A percentile compares a stretch with the other conserved stretches of the same genome.
phyloP scores from a whole-genome alignment of 768 basidiomycete genomes.

The Termitomyces sp. region DNA sequence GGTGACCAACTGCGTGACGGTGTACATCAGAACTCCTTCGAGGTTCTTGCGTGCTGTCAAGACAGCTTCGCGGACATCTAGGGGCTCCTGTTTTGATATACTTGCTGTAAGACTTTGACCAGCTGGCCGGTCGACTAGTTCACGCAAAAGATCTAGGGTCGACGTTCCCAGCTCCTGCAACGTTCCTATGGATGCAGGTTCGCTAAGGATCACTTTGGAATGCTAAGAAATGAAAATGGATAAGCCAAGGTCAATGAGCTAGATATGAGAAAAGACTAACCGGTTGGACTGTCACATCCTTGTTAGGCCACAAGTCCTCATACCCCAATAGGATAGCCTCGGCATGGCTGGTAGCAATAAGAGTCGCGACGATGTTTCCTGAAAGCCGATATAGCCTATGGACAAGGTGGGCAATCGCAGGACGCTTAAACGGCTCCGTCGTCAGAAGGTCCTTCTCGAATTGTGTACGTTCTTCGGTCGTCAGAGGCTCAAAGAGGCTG shows the following conservation, averaged over 20 bases:
- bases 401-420: slow-evolving; percentile 68
- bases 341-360: slow-evolving; percentile 67
- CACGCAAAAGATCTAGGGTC: slow-evolving; percentile 68
- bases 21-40: slow-evolving; percentile 67
- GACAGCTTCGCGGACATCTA: slow-evolving; percentile 58
- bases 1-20: slow-evolving; percentile 74
- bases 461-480: slow-evolving; percentile 64
- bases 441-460: slow-evolving; percentile 66
- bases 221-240: slow-evolving; percentile 45
- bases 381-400: slow-evolving; percentile 71
- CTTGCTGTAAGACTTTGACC: slow-evolving; percentile 48
- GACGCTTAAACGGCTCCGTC: slow-evolving; percentile 63
- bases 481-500: slow-evolving; percentile 76
- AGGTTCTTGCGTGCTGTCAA: slow-evolving; percentile 56
- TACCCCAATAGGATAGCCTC: slow-evolving; percentile 63
- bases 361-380: slow-evolving; percentile 63
- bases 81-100: slow-evolving; percentile 25
- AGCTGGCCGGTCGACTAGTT: slow-evolving; percentile 59
- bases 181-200: slow-evolving; percentile 83
- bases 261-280: slow-evolving; percentile 39
- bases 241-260: neutral
- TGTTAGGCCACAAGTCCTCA: slow-evolving; percentile 68
- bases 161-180: slow-evolving; percentile 81
- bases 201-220: slow-evolving; percentile 78
- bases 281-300: slow-evolving; percentile 68